phyloP scores from a whole-genome alignment of 768 basidiomycete species.

The Cytidiella melzeri region DNA sequence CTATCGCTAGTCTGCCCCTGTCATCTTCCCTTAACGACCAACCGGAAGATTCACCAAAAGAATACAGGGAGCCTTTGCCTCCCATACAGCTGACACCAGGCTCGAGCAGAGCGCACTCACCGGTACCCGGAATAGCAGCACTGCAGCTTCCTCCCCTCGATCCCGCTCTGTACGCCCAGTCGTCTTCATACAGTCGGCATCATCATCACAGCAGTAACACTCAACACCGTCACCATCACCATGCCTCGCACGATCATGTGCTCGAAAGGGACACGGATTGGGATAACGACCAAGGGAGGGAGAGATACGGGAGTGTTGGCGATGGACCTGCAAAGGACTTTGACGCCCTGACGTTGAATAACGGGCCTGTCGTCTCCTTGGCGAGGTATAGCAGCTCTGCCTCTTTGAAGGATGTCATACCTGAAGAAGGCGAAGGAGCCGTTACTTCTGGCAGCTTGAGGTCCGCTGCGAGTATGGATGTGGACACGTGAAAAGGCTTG shows the following conservation, averaged over 20 bases:
- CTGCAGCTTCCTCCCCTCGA: conserved; percentile 15
- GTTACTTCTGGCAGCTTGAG: too few species aligned
- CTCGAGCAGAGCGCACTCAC: conserved; percentile 12
- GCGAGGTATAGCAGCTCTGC: background rate
- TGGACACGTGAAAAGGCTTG: too few species aligned
- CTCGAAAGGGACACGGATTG: background rate
- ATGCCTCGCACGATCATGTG: conserved; percentile 1
- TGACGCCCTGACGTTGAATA: conserved; percentile 19
- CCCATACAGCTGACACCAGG: conserved; percentile 11
- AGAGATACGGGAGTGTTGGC: conserved; percentile 3
- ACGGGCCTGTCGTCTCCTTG: background rate
- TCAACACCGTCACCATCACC: conserved; percentile 7
- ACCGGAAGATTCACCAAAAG: conserved; percentile 7
- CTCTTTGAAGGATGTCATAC: too few species aligned
- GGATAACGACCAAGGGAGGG: conserved; percentile 7
- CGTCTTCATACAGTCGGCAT: background rate
- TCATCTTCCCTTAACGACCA: conserved; percentile 15
- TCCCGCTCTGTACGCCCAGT: conserved; percentile 7
- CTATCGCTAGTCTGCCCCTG: conserved; percentile 6
- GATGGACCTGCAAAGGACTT: conserved; percentile 12
- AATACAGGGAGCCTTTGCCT: conserved; percentile 13
- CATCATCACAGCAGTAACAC: conserved; percentile 4
- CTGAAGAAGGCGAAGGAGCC: background rate
- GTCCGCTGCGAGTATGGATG: too few species aligned
- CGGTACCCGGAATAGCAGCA: conserved; percentile 8